Percentiles rank a stretch among this genome's conserved stretches.
Evolutionary conservation across 1,139 yeast species (phyloP).

Genomic region (Suhomyces kunorum): DNA sequence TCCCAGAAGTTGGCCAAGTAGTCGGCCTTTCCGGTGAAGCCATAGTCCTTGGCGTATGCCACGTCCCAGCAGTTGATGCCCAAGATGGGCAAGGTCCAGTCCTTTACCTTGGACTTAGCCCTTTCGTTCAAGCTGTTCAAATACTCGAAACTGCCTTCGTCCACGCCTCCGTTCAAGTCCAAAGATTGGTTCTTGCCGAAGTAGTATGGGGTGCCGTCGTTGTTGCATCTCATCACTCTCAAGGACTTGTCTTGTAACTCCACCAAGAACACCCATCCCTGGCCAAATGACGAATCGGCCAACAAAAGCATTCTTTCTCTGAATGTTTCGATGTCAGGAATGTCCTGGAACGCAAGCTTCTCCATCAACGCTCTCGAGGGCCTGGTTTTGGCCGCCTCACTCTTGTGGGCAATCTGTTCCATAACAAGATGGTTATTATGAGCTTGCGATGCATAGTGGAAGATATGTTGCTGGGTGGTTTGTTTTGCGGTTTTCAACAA

Average conservation of each 20-base stretch:
- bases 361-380: constrained; percentile 54
- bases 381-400: constrained; percentile 35
- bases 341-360: constrained; percentile 41
- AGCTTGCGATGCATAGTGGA: constrained; percentile 87
- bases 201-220: constrained; percentile 90
- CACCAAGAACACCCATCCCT: constrained; percentile 88
- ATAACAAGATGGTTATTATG: constrained; percentile 91
- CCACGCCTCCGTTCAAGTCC: constrained; percentile 75
- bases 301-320: constrained; percentile 53
- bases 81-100: constrained; percentile 75
- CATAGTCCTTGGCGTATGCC: constrained; percentile 81
- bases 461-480: constrained; percentile 67
- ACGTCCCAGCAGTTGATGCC: constrained; percentile 87
- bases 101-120: constrained; percentile 50
- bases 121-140: constrained; percentile 49
- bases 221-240: constrained; percentile 63
- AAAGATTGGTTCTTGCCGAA: constrained; percentile 71
- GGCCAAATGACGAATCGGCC: constrained; percentile 60
- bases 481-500: constrained; percentile 71
- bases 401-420: constrained; percentile 55
- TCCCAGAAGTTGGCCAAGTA: constrained; percentile 78
- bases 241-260: constrained; percentile 71
- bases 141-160: constrained; percentile 51
- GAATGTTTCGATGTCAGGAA: constrained; percentile 51
- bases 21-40: constrained; percentile 70